These are phyloP conservation scores for Podospora australis DNA, from an alignment of 495 filamentous ascomycete genomes.

Conservation along the genomic window DNA sequence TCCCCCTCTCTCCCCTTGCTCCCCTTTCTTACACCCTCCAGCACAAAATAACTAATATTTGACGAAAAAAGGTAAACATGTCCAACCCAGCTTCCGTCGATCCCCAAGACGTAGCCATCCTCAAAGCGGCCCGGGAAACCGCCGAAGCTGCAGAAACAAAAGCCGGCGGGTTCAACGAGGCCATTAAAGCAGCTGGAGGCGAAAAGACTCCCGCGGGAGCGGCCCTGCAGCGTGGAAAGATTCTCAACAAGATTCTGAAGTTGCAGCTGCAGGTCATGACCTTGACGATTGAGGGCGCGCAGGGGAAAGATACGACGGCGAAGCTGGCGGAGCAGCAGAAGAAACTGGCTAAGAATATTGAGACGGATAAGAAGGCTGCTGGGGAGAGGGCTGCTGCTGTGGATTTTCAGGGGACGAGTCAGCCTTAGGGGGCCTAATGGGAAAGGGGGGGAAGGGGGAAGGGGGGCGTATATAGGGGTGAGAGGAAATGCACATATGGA, in stretches of 20 bases:
- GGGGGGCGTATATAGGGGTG: no score
- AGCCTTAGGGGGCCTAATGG: conserved; percentile 9
- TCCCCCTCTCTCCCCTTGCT: no score
- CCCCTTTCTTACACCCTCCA: neutral
- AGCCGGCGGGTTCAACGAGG: conserved; percentile 38
- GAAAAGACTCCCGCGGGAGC: conserved; percentile 19
- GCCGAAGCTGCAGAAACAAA: conserved; percentile 36
- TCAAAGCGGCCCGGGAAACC: conserved; percentile 31
- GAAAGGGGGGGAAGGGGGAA: no score
- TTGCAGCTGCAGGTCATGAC: conserved; percentile 34
- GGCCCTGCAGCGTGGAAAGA: conserved; percentile 44
- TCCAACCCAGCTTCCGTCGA: conserved; percentile 30
- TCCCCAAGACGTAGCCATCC: conserved; percentile 31
- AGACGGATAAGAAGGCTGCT: conserved; percentile 30
- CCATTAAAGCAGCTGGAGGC: conserved; percentile 33
- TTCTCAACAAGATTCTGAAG: conserved; percentile 52
- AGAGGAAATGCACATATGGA: no score
- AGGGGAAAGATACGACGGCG: conserved; percentile 27
- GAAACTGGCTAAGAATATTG: conserved; percentile 43
- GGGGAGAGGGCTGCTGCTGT: conserved; percentile 29
- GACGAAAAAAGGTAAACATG: conserved; percentile 29
- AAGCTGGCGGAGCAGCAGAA: conserved; percentile 32
- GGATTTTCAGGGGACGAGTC: conserved; percentile 22
- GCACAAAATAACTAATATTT: neutral
- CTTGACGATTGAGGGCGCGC: conserved; percentile 30